Conservation (phyloP, 768 basidiomycete species). For the Calocera cornea region DNA sequence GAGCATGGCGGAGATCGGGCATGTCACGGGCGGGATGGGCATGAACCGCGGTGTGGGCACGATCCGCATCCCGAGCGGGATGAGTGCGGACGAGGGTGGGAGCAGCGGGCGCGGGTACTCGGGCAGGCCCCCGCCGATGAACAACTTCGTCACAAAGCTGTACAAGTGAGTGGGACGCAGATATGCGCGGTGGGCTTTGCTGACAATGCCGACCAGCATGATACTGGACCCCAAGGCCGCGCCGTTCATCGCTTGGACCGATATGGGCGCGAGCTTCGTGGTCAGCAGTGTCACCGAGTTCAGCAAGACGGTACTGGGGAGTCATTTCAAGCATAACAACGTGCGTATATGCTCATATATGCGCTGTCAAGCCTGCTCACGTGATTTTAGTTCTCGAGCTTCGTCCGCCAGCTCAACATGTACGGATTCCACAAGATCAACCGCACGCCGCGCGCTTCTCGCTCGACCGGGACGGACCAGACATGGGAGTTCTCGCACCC, state of each 20-base stretch:
- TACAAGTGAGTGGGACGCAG: conserved; percentile 29
- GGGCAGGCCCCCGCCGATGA: conserved; percentile 46
- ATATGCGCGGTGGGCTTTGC: background rate
- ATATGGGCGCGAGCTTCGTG: conserved; percentile 69
- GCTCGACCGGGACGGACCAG: conserved; percentile 66
- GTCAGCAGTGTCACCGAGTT: conserved; percentile 80
- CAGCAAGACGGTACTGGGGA: conserved; percentile 67
- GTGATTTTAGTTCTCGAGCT: conserved; percentile 63
- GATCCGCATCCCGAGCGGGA: background rate
- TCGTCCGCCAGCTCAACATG: conserved; percentile 92
- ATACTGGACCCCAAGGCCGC: conserved; percentile 71
- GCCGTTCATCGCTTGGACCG: conserved; percentile 72
- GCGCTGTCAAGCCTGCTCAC: background rate
- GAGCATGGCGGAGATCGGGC: background rate
- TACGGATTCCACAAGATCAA: conserved; percentile 94
- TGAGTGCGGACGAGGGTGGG: background rate
- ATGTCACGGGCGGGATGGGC: background rate
- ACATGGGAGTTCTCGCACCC: conserved; percentile 84
- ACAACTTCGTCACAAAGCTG: conserved; percentile 80
- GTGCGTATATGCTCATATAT: conserved; percentile 29
- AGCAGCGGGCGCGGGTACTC: background rate
- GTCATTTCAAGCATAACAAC: conserved; percentile 85
- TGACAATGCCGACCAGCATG: conserved; percentile 40
- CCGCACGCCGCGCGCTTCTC: conserved; percentile 70
- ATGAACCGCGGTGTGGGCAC: too few species aligned